Evolutionary conservation across 78 protist genomes (phyloP).

Genomic region (Emiliania huxleyi): DNA sequence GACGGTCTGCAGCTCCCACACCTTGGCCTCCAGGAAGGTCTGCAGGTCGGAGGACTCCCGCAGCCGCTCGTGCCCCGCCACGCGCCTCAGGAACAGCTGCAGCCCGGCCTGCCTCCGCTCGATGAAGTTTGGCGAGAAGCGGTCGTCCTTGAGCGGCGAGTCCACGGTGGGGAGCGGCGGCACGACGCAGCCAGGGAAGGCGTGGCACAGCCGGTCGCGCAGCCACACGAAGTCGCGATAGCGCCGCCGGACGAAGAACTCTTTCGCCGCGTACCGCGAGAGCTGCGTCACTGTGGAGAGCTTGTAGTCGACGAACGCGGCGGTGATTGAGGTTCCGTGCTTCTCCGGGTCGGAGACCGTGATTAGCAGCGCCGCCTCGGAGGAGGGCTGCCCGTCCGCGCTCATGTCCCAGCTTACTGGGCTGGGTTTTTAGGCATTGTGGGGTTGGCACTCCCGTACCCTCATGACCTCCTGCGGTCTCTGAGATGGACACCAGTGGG

Average conservation of each 20-base stretch:
- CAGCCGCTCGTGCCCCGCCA: slow-evolving; percentile 23
- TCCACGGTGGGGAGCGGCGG: slow-evolving; percentile 45
- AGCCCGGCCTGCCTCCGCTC: slow-evolving; percentile 39
- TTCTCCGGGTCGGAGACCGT: background rate
- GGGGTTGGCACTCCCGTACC: no score
- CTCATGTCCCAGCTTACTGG: no score
- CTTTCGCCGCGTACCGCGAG: background rate
- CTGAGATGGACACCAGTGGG: no score
- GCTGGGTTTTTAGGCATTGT: no score
- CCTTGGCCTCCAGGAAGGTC: slow-evolving; percentile 43
- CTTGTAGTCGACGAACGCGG: background rate
- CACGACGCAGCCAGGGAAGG: slow-evolving; percentile 36
- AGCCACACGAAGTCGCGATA: slow-evolving; percentile 58
- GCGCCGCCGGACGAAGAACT: slow-evolving; percentile 25
- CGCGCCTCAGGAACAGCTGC: slow-evolving; percentile 36
- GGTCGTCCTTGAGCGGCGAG: background rate
- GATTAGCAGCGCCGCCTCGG: no score
- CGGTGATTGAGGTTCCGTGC: background rate
- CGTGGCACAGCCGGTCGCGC: background rate
- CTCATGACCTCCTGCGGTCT: no score
- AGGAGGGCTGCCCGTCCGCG: no score
- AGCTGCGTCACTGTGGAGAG: background rate
- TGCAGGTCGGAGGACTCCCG: background rate
- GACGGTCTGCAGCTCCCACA: slow-evolving; percentile 24
- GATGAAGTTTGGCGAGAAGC: slow-evolving; percentile 15